Percentiles rank a stretch among this genome's conserved stretches.
phyloP scores from a whole-genome alignment of 73 alveolate species.

The Uronychia binucleata region DNA sequence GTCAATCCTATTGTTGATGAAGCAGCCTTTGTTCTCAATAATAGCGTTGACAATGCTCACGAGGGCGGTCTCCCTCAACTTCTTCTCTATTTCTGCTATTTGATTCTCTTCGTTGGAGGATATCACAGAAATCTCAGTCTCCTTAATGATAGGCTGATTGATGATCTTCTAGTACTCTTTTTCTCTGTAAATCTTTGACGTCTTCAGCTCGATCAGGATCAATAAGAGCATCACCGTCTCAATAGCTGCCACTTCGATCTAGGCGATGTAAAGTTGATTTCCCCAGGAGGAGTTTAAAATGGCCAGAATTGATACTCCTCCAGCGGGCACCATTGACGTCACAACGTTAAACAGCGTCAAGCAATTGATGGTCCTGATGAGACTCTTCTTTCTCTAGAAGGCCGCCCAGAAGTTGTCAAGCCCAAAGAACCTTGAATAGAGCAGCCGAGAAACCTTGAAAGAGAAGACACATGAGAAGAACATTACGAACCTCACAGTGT shows the following conservation, averaged over 20 bases:
- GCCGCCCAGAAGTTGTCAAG: neutral
- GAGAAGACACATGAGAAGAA: neutral
- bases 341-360: neutral
- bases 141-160: neutral
- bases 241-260: conserved; percentile 6
- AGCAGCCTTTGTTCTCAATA: conserved; percentile 38
- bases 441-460: neutral
- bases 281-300: conserved; percentile 15
- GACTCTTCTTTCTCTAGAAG: neutral
- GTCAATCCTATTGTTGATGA: conserved; percentile 24
- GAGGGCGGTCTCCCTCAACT: conserved; percentile 51
- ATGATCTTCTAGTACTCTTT: conserved; percentile 10
- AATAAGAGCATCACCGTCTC: conserved; percentile 11
- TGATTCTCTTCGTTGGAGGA: neutral
- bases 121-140: neutral
- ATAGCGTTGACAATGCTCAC: conserved; percentile 23
- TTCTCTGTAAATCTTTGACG: neutral
- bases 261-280: conserved; percentile 13
- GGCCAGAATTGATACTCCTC: neutral
- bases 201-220: neutral
- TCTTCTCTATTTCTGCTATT: conserved; percentile 19
- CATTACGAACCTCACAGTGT: neutral
- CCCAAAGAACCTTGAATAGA: conserved; percentile 1
- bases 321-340: neutral
- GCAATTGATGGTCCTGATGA: neutral